Evolutionary conservation across 768 basidiomycete genomes (phyloP), one percentile per base, ranked within the genome.

Genomic region (Chalciporus piperatus): DNA sequence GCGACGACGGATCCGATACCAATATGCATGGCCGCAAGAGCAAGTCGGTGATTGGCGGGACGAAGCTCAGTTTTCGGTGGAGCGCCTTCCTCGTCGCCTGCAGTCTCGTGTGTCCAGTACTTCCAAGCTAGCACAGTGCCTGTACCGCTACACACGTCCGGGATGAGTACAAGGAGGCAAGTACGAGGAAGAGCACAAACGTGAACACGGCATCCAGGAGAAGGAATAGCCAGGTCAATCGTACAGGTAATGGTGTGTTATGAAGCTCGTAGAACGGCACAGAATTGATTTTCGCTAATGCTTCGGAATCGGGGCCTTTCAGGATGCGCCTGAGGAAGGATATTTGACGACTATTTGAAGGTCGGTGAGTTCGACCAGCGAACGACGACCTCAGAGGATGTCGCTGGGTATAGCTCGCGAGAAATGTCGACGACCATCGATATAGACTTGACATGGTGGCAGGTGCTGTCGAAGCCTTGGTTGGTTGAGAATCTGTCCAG

Each of bases 191-290:
- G 20, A 37, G 20, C 37, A 62, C 66, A 45, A 46, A 67, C 66
- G 66, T 70, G 50, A 68, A 68, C 13, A 68, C 46, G 1, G 60
- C 63, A 30, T 67, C 66, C 27, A 67, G 32, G 27, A 68, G 47
- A 41, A 67, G 60, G 38, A 69, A 63, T 22, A 60, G 8, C 66
- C 58, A 63, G 17, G 65, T 64, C 25, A 68, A 27, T 47, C 55
- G 61, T 45, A 67, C 53, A 19, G 55, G 59, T 8, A n/a, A 37
- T 8, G 55, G 59, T 11, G 63, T 39, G n/a, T 32, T 48, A 5
- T 50, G 50, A 27, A 65, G 55, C 44, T 63, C 59, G 33, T 67
- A 67, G 22, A 67, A 68, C 4, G 66, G 66, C 38, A 58, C 50
- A 35, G 56, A 7, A 4, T 51, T 50, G 27, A 64, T 60, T 39